Base-by-base conservation (phyloP, 2,329 filamentous ascomycete genomes). In the Sclerotinia trifoliorum region DNA sequence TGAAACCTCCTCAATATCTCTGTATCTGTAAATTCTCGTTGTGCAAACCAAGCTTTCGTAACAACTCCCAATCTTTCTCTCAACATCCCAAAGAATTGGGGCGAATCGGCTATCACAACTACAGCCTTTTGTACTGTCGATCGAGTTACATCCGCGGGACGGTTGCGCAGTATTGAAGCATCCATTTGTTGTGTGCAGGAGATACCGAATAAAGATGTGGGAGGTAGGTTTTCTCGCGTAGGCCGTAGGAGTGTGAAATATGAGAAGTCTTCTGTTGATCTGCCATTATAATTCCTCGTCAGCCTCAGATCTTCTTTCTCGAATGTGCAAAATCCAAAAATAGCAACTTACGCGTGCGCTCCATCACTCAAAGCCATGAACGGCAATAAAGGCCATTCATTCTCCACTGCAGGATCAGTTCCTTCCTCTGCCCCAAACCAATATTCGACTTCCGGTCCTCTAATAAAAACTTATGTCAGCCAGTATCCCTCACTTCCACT, bases 121-220 rank as follows among this genome's bases (percentile, higher is more conserved):
- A 99, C 93, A 19, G 94, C 95, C 82, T 99, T 99, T 79, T 99
- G 95, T 54, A 99, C 95, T 1, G 95, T 97, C 70, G 93, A 97
- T 70, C 95, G 86, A n/a, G 95, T 99, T 64, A 99, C 95, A 68
- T 98, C 94, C 63, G 90, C 83, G 0, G 93, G 91, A 39, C 92
- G 87, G 77, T 92, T 88, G 73, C 93, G 85, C 71, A 99, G 83
- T 74, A 89, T 84, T 19, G 88, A 87, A 21, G 93, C 86, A 76
- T 96, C 92, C 76, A 99, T 86, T 81, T 98, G 95, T 69, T 94
- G 87, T 21, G 94, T 97, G 79, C 95, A 99, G 24, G 93, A 91
- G 77, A 99, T 97, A 71, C 95, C 95, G 78, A 99, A 99, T 29
- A 99, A 87, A 32, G 93, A 96, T 2, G 92, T 93, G 42, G 88